A percentile compares a stretch with the other conserved stretches of the same genome.
Conservation (phyloP, 148 eudicot genomes). For the Bassia scoparia region DNA sequence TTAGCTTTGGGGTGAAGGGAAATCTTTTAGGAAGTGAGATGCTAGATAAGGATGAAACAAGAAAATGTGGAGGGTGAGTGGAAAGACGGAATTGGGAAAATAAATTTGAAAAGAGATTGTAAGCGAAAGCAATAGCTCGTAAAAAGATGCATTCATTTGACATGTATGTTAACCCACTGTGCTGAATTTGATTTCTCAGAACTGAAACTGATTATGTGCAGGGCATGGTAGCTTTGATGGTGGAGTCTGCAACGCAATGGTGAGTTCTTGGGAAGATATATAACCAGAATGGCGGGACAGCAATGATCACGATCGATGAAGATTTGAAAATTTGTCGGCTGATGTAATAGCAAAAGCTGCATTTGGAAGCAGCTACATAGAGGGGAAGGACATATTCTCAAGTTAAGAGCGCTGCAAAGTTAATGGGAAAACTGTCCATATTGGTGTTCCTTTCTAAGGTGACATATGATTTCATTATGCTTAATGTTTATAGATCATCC, state of each 20-base stretch:
- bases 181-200: background rate
- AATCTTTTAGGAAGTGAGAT: no score
- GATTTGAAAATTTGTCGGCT: slow-evolving; percentile 51
- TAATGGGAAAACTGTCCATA: slow-evolving; percentile 38
- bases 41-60: no score
- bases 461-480: background rate
- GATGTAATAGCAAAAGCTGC: slow-evolving; percentile 63
- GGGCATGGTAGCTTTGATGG: slow-evolving; percentile 54
- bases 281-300: slow-evolving; percentile 30
- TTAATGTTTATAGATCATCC: background rate
- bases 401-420: slow-evolving; percentile 37
- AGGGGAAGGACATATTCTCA: slow-evolving; percentile 53
- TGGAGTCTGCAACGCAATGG: slow-evolving; percentile 35
- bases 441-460: slow-evolving; percentile 60
- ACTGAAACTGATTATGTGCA: slow-evolving; percentile 18
- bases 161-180: background rate
- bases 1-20: no score
- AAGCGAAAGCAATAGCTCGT: no score
- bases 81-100: no score
- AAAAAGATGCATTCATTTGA: background rate
- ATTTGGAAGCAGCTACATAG: slow-evolving; percentile 50
- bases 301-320: slow-evolving; percentile 44
- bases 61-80: no score
- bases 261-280: slow-evolving; percentile 42
- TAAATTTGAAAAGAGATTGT: no score